Evolutionary conservation across 2,329 filamentous ascomycete genomes (phyloP).

Genomic region (Cladophialophora immunda): DNA sequence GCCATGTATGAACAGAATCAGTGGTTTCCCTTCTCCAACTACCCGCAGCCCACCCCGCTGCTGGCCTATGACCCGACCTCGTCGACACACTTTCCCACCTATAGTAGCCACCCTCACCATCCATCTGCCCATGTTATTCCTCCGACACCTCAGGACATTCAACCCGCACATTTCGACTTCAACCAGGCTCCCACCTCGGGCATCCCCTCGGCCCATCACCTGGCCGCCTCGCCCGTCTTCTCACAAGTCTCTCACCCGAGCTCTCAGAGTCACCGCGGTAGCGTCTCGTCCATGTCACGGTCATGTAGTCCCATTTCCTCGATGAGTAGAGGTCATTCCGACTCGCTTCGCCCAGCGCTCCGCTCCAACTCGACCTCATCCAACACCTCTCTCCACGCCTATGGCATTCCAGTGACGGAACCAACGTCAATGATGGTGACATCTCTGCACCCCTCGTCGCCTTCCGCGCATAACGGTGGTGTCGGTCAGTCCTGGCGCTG

Average conservation of each 20-base stretch:
- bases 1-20: slow-evolving; percentile 36
- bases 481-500: slow-evolving; percentile 61
- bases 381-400: slow-evolving; percentile 39
- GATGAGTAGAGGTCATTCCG: slow-evolving; percentile 20
- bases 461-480: slow-evolving; percentile 2
- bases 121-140: slow-evolving; percentile 37
- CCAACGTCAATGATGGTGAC: slow-evolving; percentile 21
- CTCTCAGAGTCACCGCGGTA: slow-evolving; percentile 31
- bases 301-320: slow-evolving; percentile 37
- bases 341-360: slow-evolving; percentile 25
- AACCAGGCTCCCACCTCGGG: slow-evolving; percentile 27
- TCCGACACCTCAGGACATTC: slow-evolving; percentile 38
- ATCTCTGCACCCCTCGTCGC: slow-evolving; percentile 15
- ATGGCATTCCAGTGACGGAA: slow-evolving; percentile 40
- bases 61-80: slow-evolving; percentile 34
- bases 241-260: slow-evolving; percentile 34
- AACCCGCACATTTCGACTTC: slow-evolving; percentile 37
- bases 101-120: slow-evolving; percentile 18
- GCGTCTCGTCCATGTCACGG: slow-evolving; percentile 38
- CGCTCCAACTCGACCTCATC: slow-evolving; percentile 39
- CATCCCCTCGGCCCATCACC: slow-evolving; percentile 29
- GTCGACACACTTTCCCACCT: slow-evolving; percentile 23
- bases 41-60: slow-evolving; percentile 32
- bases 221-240: slow-evolving; percentile 36
- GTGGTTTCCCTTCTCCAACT: slow-evolving; percentile 37